Percentiles rank a stretch among this genome's conserved stretches.
Evolutionary conservation across 495 filamentous ascomycete genomes (phyloP).

Genomic region (Xylaria grammica): DNA sequence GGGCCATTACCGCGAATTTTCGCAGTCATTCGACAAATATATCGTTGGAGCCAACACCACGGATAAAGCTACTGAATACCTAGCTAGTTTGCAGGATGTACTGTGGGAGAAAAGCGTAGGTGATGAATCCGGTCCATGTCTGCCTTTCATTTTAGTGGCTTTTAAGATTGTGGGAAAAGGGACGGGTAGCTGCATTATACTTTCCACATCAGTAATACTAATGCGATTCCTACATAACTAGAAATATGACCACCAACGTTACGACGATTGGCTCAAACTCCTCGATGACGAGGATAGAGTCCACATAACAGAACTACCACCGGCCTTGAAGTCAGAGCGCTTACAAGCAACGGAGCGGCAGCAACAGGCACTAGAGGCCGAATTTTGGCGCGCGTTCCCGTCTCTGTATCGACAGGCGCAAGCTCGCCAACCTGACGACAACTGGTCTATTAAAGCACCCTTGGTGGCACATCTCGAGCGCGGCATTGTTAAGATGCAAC

Average conservation of each 20-base stretch:
- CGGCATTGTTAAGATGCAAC: slow-evolving; percentile 23
- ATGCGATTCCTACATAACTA: slow-evolving; percentile 14
- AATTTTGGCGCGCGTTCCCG: slow-evolving; percentile 39
- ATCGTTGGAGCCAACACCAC: slow-evolving; percentile 49
- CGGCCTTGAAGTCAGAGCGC: slow-evolving; percentile 45
- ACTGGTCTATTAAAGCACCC: slow-evolving; percentile 17
- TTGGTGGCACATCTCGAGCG: slow-evolving; percentile 26
- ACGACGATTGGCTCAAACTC: slow-evolving; percentile 44
- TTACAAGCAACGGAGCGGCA: slow-evolving; percentile 41
- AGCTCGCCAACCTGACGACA: slow-evolving; percentile 27
- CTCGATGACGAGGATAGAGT: slow-evolving; percentile 46
- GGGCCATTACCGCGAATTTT: slow-evolving; percentile 56
- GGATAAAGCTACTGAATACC: slow-evolving; percentile 45
- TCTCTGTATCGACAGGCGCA: slow-evolving; percentile 40
- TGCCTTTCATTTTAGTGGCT: background rate
- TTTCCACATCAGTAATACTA: slow-evolving; percentile 15
- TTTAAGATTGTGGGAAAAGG: background rate
- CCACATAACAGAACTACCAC: slow-evolving; percentile 40
- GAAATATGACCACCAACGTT: slow-evolving; percentile 42
- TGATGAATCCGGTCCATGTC: background rate
- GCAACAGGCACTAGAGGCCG: slow-evolving; percentile 46
- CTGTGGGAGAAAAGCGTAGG: slow-evolving; percentile 38
- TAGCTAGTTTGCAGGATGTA: slow-evolving; percentile 43
- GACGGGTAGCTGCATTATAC: background rate
- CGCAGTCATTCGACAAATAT: slow-evolving; percentile 49